These are phyloP conservation scores for Allantophomopsis lycopodina DNA, from an alignment of 2,329 filamentous ascomycete species.

Conservation along the genomic window DNA sequence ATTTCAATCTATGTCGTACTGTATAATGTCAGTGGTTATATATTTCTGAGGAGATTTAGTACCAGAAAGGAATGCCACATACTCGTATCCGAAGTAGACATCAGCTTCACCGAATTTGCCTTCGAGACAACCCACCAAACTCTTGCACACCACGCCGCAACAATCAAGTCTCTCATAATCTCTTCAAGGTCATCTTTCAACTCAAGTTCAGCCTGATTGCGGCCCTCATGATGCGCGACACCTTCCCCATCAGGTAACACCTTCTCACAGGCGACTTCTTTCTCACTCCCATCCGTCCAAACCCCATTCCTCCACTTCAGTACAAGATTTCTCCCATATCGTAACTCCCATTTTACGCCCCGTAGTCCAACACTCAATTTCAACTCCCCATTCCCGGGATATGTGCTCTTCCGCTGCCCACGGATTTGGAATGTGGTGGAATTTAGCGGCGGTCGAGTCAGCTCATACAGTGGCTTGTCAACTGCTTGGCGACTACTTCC, in stretches of 20 bases:
- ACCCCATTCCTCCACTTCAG: slow-evolving; percentile 2
- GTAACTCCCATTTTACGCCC: slow-evolving; percentile 5
- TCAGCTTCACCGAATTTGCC: too few relatives aligned
- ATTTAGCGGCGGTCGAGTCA: slow-evolving; percentile 2
- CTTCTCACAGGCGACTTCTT: slow-evolving; percentile 1
- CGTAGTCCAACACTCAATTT: slow-evolving; percentile 1
- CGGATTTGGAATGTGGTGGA: slow-evolving; percentile 2
- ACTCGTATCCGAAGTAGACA: too few relatives aligned
- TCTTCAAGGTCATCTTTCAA: slow-evolving; percentile 3
- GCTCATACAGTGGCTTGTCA: slow-evolving; percentile 6
- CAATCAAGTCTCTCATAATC: slow-evolving; percentile 3
- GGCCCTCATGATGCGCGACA: slow-evolving; percentile 1
- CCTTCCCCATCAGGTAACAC: slow-evolving; percentile 1
- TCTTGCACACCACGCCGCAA: slow-evolving; percentile 7
- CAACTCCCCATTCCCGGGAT: slow-evolving; percentile 2
- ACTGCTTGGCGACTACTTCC: slow-evolving; percentile 1
- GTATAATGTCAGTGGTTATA: too few relatives aligned
- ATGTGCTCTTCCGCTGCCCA: slow-evolving; percentile 4
- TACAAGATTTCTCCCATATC: slow-evolving; percentile 3
- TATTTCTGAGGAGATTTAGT: too few relatives aligned
- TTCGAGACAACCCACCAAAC: slow-evolving; percentile 3
- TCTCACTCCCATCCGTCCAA: slow-evolving; percentile 4
- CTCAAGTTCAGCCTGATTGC: slow-evolving; percentile 1
- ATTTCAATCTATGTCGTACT: too few relatives aligned
- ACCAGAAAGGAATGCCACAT: too few relatives aligned